Evolutionary conservation across 495 filamentous ascomycete species (phyloP), one percentile per base, ranked within the genome.

Genomic region (Aspergillus asperescens): DNA sequence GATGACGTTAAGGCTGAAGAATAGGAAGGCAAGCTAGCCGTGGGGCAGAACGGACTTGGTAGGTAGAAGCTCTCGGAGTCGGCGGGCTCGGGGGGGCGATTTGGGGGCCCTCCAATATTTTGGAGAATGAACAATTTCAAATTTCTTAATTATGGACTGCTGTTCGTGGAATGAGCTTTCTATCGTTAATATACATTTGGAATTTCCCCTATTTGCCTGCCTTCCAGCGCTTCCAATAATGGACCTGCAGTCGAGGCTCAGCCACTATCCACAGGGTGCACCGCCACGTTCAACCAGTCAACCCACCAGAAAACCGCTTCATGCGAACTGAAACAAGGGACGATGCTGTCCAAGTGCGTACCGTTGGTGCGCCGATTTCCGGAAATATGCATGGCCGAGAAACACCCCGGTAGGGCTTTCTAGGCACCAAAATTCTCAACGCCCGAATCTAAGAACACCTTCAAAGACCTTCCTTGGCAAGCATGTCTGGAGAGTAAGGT

Each of bases 401-500:
- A 22, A 27, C 13, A n/a, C 32, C 24, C 49, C 35, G 19, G 4
- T 23, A 48, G 27, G 20, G 34, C 48, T 28, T 37, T 43, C 55
- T 57, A 62, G 60, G 60, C 60, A 62, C 34, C 60, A 58, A 41
- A 31, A 59, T 62, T 62, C 38, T 44, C 16, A 28, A 15, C 20
- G 23, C 12, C 25, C 16, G 13, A 48, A 45, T 31, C 31, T 25
- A 19, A 25, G 32, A 48, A 9, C 42, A n/a, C 19, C 44, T 32
- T 69, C 56, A 69, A n/a, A 67, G 60, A 5, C 66, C 66, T 42
- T 71, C 66, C 57, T 65, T 66, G 16, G 68, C 68, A 31, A 71
- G 62, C 68, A 69, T 71, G 28, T 71, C 67, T 70, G 41, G 25
- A 35, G 13, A 20, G 29, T 35, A 49, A 46, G 31, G 37, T 45